Conservation (phyloP, 805 yeast species). For the Candida glaebosa region DNA sequence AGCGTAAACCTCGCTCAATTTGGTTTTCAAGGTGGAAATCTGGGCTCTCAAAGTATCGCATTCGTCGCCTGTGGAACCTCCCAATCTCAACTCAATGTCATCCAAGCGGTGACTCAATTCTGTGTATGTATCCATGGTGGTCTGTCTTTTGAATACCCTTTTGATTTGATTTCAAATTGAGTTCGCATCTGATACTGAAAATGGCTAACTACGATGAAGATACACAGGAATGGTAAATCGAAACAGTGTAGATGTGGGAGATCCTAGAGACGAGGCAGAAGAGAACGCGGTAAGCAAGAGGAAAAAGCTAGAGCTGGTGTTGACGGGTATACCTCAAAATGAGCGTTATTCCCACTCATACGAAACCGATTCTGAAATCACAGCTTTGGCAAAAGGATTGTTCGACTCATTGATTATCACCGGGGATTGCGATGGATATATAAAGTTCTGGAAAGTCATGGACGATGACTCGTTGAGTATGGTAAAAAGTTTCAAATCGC, state of each 20-base stretch:
- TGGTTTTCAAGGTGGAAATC: conserved; percentile 11
- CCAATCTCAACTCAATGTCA: background rate
- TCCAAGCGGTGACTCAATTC: background rate
- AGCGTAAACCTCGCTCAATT: conserved; percentile 13
- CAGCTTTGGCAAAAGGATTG: conserved; percentile 10
- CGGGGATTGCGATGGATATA: conserved; percentile 18
- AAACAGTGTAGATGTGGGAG: no score
- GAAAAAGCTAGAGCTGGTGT: background rate
- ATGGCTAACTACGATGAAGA: no score
- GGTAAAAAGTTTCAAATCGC: conserved; percentile 17
- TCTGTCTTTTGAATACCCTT: background rate
- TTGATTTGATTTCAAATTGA: background rate
- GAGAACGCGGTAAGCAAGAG: background rate
- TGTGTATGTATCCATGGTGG: background rate
- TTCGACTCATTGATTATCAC: conserved; percentile 13
- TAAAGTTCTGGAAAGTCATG: conserved; percentile 19
- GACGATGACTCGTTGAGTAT: conserved; percentile 11
- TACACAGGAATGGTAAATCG: no score
- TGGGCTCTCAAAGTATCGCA: conserved; percentile 8
- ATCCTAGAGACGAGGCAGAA: background rate
- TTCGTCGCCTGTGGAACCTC: background rate
- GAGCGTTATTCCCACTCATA: conserved; percentile 11
- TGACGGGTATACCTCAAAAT: background rate
- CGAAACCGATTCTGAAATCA: conserved; percentile 11
- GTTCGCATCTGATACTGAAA: conserved; percentile 1